phyloP scores from a whole-genome alignment of 257 asterid genomes.

The Eustoma russellianum region DNA sequence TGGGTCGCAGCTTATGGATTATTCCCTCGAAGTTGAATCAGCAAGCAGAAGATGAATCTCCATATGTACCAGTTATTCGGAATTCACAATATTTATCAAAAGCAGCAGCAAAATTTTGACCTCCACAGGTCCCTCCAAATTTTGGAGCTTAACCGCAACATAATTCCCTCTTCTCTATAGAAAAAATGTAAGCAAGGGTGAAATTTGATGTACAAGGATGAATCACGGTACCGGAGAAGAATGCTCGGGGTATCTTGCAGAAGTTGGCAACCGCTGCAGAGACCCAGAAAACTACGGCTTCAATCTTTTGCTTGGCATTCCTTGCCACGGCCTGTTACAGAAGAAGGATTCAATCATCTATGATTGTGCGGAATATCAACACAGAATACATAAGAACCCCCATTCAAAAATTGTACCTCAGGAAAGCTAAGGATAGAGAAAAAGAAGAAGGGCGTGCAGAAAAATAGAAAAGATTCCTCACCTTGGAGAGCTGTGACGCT shows the following conservation, averaged over 20 bases:
- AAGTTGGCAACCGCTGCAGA: conserved; percentile 51
- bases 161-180: conserved; percentile 1
- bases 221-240: conserved; percentile 50
- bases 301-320: conserved; percentile 51
- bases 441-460: neutral
- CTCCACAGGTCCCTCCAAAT: neutral
- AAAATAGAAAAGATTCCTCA: conserved; percentile 27
- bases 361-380: too few relatives aligned
- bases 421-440: neutral
- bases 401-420: neutral
- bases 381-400: neutral
- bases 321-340: conserved; percentile 56
- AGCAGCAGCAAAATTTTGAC: neutral
- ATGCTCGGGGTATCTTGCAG: conserved; percentile 48
- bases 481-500: conserved; percentile 83
- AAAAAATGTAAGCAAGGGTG: conserved; percentile 13
- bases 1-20: neutral
- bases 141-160: neutral
- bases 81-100: neutral
- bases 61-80: neutral
- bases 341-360: neutral
- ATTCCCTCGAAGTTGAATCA: neutral
- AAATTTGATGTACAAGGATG: conserved; percentile 7
- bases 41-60: neutral
- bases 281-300: conserved; percentile 54